These are phyloP conservation scores for Cylindrodendrum hubeiense DNA, from an alignment of 2,329 filamentous ascomycete species.

Conservation along the genomic window DNA sequence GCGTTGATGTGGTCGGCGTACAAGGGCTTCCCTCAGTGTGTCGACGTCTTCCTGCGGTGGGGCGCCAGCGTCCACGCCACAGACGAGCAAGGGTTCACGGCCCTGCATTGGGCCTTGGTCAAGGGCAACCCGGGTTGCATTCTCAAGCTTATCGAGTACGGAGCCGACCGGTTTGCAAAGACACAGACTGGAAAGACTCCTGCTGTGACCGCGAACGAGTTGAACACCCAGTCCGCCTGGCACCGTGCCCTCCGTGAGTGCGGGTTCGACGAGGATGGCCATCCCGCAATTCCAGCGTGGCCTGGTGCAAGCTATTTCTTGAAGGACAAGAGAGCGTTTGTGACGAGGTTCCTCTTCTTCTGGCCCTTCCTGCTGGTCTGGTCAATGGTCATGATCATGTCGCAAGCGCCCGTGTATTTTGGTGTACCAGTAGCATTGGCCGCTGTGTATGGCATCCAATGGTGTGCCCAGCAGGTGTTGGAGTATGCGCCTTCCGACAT, in stretches of 20 bases:
- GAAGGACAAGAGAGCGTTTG: slow-evolving; percentile 82
- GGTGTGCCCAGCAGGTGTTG: slow-evolving; percentile 80
- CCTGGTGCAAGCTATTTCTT: slow-evolving; percentile 79
- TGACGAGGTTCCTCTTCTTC: slow-evolving; percentile 89
- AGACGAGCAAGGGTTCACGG: slow-evolving; percentile 94
- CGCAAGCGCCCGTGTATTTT: slow-evolving; percentile 78
- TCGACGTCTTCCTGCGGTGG: slow-evolving; percentile 94
- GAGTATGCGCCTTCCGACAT: slow-evolving; percentile 89
- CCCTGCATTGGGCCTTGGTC: slow-evolving; percentile 95
- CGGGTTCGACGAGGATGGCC: slow-evolving; percentile 85
- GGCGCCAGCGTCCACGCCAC: slow-evolving; percentile 91
- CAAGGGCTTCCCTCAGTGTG: slow-evolving; percentile 93
- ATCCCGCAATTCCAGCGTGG: slow-evolving; percentile 76
- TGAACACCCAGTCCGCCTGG: slow-evolving; percentile 88
- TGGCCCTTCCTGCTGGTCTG: slow-evolving; percentile 87
- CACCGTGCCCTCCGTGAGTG: slow-evolving; percentile 84
- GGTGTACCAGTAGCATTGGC: slow-evolving; percentile 79
- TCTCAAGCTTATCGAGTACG: slow-evolving; percentile 95
- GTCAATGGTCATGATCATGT: slow-evolving; percentile 77
- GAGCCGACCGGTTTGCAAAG: slow-evolving; percentile 91
- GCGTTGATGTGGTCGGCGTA: slow-evolving; percentile 99
- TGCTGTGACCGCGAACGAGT: slow-evolving; percentile 85
- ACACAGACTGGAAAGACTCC: slow-evolving; percentile 94
- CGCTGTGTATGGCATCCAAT: slow-evolving; percentile 79
- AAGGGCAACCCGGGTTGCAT: slow-evolving; percentile 92